Percentiles rank a stretch among this genome's conserved stretches.
phyloP scores from a whole-genome alignment of 2,329 filamentous ascomycete genomes.

The Fusarium avenaceum region DNA sequence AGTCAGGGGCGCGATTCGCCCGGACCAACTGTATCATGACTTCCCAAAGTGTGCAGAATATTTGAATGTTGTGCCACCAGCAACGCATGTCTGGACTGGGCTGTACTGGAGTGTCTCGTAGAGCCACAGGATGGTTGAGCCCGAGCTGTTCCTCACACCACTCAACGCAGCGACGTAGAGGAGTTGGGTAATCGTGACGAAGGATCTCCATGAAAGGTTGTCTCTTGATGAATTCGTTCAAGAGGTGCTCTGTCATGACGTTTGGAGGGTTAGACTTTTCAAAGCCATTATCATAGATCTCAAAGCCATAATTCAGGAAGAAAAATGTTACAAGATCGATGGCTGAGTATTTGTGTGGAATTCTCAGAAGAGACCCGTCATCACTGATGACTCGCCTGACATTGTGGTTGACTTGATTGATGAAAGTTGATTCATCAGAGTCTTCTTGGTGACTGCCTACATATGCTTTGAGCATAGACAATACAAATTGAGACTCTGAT shows the following conservation, averaged over 20 bases:
- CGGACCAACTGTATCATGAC: slow-evolving; percentile 34
- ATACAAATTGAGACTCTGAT: slow-evolving; percentile 27
- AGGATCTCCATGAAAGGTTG: slow-evolving; percentile 36
- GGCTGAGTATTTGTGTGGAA: slow-evolving; percentile 29
- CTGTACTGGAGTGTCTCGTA: slow-evolving; percentile 29
- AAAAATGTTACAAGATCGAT: slow-evolving; percentile 44
- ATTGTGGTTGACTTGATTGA: slow-evolving; percentile 16
- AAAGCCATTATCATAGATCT: slow-evolving; percentile 36
- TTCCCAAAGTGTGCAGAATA: slow-evolving; percentile 47
- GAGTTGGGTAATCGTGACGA: slow-evolving; percentile 10
- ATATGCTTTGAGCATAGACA: slow-evolving; percentile 38
- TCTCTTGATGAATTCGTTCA: slow-evolving; percentile 40
- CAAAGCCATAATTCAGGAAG: slow-evolving; percentile 40
- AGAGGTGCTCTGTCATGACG: slow-evolving; percentile 32
- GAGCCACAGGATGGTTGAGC: slow-evolving; percentile 27
- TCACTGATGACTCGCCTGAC: slow-evolving; percentile 23
- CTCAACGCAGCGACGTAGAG: slow-evolving; percentile 32
- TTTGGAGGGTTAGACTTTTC: slow-evolving; percentile 9
- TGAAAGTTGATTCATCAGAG: slow-evolving; percentile 6
- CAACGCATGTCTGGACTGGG: slow-evolving; percentile 17
- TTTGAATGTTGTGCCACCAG: slow-evolving; percentile 44
- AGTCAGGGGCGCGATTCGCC: slow-evolving; percentile 30
- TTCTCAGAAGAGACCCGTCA: slow-evolving; percentile 19
- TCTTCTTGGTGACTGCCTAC: slow-evolving; percentile 33
- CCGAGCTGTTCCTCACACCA: slow-evolving; percentile 45